Base-by-base conservation (phyloP, 1,284 basidiomycete species). In the Trichosporon faecale region DNA sequence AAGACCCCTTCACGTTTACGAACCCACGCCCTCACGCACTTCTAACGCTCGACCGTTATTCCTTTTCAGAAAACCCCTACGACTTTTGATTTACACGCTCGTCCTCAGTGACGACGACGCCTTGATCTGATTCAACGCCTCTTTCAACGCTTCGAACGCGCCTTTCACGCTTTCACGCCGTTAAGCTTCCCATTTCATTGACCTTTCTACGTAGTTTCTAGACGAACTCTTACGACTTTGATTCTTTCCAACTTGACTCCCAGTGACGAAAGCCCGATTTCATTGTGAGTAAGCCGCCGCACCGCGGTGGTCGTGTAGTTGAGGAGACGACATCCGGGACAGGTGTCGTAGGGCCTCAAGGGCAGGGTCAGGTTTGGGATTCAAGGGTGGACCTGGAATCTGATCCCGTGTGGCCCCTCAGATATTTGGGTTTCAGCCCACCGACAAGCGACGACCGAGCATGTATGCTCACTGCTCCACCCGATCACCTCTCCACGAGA, bases 11-110 rank as follows among this genome's bases (percentile, higher is more conserved):
- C 16, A 61, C 57, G 57, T 61, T 61, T 33, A 61, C 57, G 57
- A 61, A 61, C 57, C 57, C 57, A 61, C 57, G 57, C 57, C 57
- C 57, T 61, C 57, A 61, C 57, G 57, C 57, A 61, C 57, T 14
- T 61, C 23, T 33, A 33, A 61, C 57, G 57, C 57, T 61, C 29
- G 27, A 4, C 27, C 49, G 27, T 31, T n/a, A 61, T 29, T 31
- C 29, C 57, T 31, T 8, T 33, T n/a, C 18, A 61, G 57, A 57
- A 57, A 29, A 61, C 57, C 31, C 57, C 27, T 7, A 61, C 57
- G 57, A 61, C 49, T 52, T 52, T 52, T 52, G 49, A 52, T 52
- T 46, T 52, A 61, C 27, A 2, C 57, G 27, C 57, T 33, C 29
- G 27, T 29, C 27, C 57, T 33, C 27, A 27, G 18, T 23, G 27